A percentile compares a stretch with the other conserved stretches of the same genome.
These are phyloP conservation scores for Aurantiochytrium sp. DNA, from an alignment of 108 stramenopile species.

Conservation along the genomic window DNA sequence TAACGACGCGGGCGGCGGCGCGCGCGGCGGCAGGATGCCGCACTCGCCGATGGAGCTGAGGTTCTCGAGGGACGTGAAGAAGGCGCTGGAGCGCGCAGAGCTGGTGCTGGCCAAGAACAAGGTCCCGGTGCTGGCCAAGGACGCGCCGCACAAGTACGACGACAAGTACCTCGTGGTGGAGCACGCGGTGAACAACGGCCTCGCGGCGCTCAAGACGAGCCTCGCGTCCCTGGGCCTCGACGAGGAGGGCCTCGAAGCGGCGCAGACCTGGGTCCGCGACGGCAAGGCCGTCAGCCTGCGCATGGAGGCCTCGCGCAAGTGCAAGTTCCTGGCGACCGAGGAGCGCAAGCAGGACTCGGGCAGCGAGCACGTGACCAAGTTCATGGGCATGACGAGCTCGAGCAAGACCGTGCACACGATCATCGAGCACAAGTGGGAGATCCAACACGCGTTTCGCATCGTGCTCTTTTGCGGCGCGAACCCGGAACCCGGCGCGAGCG, in stretches of 20 bases:
- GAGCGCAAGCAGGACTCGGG: neutral
- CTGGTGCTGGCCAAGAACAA: neutral
- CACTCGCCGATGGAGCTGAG: too few species aligned
- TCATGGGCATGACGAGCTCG: neutral
- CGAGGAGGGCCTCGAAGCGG: too few species aligned
- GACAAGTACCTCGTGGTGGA: neutral
- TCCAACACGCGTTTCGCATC: neutral
- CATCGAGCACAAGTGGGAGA: neutral
- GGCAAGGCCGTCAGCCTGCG: constrained; percentile 5
- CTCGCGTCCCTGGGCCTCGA: neutral
- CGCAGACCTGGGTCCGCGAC: neutral
- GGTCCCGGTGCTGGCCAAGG: neutral
- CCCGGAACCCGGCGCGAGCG: neutral
- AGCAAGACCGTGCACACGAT: neutral
- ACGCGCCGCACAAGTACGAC: neutral
- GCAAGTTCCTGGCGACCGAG: neutral
- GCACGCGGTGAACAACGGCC: neutral
- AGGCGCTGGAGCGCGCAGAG: neutral
- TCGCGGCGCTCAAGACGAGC: neutral
- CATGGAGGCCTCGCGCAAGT: neutral
- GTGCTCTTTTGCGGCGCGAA: neutral
- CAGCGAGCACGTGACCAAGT: neutral
- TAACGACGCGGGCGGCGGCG: too few species aligned
- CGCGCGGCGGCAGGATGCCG: too few species aligned
- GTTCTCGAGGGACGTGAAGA: too few species aligned